Base-by-base conservation (phyloP, 345 rosid genomes). In the Populus ilicifolia region DNA sequence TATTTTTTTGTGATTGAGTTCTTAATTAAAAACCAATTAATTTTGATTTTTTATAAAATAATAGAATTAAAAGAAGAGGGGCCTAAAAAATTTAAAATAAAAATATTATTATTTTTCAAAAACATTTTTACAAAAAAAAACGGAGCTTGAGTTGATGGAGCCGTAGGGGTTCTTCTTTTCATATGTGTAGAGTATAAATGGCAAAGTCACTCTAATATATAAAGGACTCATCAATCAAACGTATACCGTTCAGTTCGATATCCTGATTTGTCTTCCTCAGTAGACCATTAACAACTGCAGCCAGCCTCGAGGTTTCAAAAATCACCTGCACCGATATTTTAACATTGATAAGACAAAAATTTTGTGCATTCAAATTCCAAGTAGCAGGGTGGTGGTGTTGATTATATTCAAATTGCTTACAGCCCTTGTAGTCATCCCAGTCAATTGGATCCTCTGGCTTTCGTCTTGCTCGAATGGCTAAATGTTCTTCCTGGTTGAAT, bases 271-370 rank as follows among this genome's bases (percentile, higher is more conserved):
- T 88, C 85, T 89, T 94, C 83, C 97, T 89, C 78, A 92, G 33
- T 46, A 91, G 90, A 9, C 98, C 97, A 81, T 94, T 94, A 44
- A 92, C 93, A 75, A 94, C 82, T 38, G 97, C 87, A 5, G 95
- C 95, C 76, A 94, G 87, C 81, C 98, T 90, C 78, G 90, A 87
- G 65, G 96, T 89, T 88, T 92, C 94, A 67, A 88, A 87, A 23
- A 94, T 88, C 35, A 93, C 94, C 93, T 91, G 86, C 80, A 74
- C 14, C 25, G 56, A n/a, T n/a, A n/a, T n/a, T n/a, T n/a, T n/a
- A n/a, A n/a, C n/a, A n/a, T n/a, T n/a, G n/a, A n/a, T n/a, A n/a
- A n/a, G 13, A 13, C 1, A 25, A 8, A 39, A 6, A 39, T 39
- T 39, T 39, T 9, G 16, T 23, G 5, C 8, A 27, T 13, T 29